phyloP scores from a whole-genome alignment of 371 early-diverging fungal species.

The Batrachochytrium dendrobatidis region DNA sequence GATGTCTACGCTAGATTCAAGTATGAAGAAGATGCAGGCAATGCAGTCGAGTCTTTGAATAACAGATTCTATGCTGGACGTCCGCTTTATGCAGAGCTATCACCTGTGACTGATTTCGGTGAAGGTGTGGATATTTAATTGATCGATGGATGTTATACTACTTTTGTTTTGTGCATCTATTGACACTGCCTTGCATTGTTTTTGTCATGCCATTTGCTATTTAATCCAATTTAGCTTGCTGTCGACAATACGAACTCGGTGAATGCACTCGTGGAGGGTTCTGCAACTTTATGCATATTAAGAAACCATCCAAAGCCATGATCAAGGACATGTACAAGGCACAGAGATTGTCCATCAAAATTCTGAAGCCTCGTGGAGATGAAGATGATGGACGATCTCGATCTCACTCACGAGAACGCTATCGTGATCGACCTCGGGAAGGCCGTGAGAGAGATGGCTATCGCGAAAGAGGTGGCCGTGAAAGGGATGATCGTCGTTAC shows the following conservation, averaged over 20 bases:
- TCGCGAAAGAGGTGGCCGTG: neutral
- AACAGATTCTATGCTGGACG: slow-evolving; percentile 90
- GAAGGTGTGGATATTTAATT: slow-evolving; percentile 47
- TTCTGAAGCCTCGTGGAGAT: slow-evolving; percentile 12
- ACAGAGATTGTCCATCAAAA: slow-evolving; percentile 51
- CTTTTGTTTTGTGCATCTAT: neutral
- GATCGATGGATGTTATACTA: neutral
- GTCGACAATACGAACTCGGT: slow-evolving; percentile 90
- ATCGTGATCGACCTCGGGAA: slow-evolving; percentile 5
- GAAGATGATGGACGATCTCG: slow-evolving; percentile 5
- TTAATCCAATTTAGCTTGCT: slow-evolving; percentile 61
- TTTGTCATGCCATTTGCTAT: too few relatives aligned
- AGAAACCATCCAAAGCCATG: slow-evolving; percentile 66
- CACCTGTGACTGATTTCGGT: slow-evolving; percentile 93
- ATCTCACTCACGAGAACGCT: slow-evolving; percentile 5
- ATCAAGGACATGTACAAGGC: slow-evolving; percentile 72
- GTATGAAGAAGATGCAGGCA: slow-evolving; percentile 87
- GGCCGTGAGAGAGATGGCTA: slow-evolving; percentile 11
- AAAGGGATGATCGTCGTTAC: neutral
- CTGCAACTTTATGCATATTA: slow-evolving; percentile 98
- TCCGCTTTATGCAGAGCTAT: slow-evolving; percentile 91
- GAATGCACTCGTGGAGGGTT: slow-evolving; percentile 95
- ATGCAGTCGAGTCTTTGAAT: slow-evolving; percentile 83
- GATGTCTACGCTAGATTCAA: slow-evolving; percentile 91
- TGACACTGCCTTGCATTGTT: neutral